A percentile compares a stretch with the other conserved stretches of the same genome.
Conservation (phyloP, 208 protist genomes). For the Endotrypanum monterogeii region DNA sequence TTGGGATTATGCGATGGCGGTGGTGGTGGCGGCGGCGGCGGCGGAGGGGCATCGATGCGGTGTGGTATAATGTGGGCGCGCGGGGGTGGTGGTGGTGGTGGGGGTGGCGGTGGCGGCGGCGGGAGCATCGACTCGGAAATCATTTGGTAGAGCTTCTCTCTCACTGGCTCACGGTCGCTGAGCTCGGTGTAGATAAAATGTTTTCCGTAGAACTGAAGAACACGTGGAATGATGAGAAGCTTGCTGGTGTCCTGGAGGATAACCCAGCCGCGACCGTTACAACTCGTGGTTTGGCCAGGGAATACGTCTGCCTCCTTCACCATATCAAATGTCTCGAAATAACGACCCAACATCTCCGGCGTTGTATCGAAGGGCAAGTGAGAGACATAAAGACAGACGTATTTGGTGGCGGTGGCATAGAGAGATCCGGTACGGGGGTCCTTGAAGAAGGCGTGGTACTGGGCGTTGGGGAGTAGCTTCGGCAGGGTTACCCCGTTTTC, state of each 20-base stretch:
- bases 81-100: slow-evolving; percentile 17
- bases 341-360: slow-evolving; percentile 69
- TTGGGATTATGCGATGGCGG: slow-evolving; percentile 22
- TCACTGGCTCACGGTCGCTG: slow-evolving; percentile 54
- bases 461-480: slow-evolving; percentile 64
- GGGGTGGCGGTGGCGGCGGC: slow-evolving; percentile 28
- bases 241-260: slow-evolving; percentile 63
- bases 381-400: slow-evolving; percentile 70
- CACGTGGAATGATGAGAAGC: slow-evolving; percentile 50
- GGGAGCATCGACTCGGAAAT: slow-evolving; percentile 12
- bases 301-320: slow-evolving; percentile 75
- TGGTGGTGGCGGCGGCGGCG: slow-evolving; percentile 7
- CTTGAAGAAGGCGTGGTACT: slow-evolving; percentile 71
- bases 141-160: slow-evolving; percentile 30
- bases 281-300: slow-evolving; percentile 31
- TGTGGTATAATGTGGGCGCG: slow-evolving; percentile 22
- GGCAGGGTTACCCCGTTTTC: slow-evolving; percentile 65
- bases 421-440: slow-evolving; percentile 43
- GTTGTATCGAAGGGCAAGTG: slow-evolving; percentile 72
- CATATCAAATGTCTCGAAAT: slow-evolving; percentile 76
- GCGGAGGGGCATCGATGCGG: slow-evolving; percentile 23
- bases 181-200: slow-evolving; percentile 67
- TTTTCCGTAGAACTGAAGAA: slow-evolving; percentile 68
- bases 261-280: slow-evolving; percentile 80
- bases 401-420: slow-evolving; percentile 33